Base-by-base conservation (phyloP, 2,329 filamentous ascomycete species). In the Myotisia sp. region DNA sequence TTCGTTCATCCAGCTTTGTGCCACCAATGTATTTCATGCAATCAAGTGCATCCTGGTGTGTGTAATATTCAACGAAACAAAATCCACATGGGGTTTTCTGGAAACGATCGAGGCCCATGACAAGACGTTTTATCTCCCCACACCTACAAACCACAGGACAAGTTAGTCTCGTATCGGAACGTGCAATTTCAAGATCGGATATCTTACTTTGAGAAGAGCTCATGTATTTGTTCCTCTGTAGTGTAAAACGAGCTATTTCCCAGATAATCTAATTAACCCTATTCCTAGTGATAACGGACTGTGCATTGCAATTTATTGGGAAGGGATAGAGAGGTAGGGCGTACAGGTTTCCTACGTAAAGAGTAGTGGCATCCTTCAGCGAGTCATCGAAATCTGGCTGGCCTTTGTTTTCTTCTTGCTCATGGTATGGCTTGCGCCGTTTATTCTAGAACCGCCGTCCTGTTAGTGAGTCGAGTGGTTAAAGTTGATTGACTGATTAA, bases 31-130 rank as follows among this genome's bases (percentile, higher is more conserved):
- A 98, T 63, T 95, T 98, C 76, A 98, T 78, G 61, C 87, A 95
- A 57, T 98, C 90, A 32, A 98, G 70, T 6, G 90, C 90, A 58
- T 98, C 90, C 54, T 93, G 79, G 58, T 95, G 90, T 19, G 79
- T 94, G 65, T 94, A 95, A 64, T 98, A 98, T 62, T 98, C 90
- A 51, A 98, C 90, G 54, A 98, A 98, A 68, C 90, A 98, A 68
- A 98, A 98, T 26, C 90, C 90, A 60, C 90, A 98, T 1, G 90
- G 90, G 1, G 90, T 98, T 66, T 98, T 98, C 60, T 80, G 81
- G 67, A 90, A 93, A 38, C 90, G 79, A 56, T 98, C 90, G 34
- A 98, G 74, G 32, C 90, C 90, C 90, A 98, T 98, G 44, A 98
- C 75, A 30, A 98, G 74, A 18, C 90, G 82, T 64, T 98, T 98